These are phyloP conservation scores for Phialophora tarda DNA, from an alignment of 2,329 filamentous ascomycete genomes.

Conservation along the genomic window DNA sequence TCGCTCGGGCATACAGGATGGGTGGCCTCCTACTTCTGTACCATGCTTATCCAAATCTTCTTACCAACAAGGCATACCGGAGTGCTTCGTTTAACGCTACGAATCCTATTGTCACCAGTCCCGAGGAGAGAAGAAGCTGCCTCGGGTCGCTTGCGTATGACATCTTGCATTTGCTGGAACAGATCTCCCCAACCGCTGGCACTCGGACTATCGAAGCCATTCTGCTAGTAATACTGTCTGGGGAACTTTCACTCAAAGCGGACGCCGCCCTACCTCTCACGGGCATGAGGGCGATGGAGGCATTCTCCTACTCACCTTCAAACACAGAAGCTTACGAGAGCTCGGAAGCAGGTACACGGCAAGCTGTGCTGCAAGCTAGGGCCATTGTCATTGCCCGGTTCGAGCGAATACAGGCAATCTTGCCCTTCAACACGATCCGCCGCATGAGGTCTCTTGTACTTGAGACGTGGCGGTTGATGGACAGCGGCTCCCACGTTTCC, in stretches of 20 bases:
- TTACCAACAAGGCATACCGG: not conserved
- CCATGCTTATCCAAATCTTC: constrained; percentile 14
- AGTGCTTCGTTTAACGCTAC: not conserved
- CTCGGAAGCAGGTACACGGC: not conserved
- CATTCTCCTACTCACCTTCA: not conserved
- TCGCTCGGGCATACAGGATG: constrained; percentile 17
- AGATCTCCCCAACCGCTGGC: constrained; percentile 14
- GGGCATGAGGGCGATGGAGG: too few species aligned
- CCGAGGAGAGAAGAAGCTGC: too few species aligned
- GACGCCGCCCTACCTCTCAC: not conserved
- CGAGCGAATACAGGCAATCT: constrained; percentile 10
- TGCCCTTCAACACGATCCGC: constrained; percentile 15
- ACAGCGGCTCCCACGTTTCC: constrained; percentile 1
- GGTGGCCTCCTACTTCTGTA: constrained; percentile 18
- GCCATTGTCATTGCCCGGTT: constrained; percentile 2
- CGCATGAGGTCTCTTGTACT: constrained; percentile 12
- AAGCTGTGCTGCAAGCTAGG: constrained; percentile 1
- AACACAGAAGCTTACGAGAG: not conserved
- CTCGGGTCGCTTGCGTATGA: constrained; percentile 9
- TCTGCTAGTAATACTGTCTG: constrained; percentile 17
- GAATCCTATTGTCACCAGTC: too few species aligned
- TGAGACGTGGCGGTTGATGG: constrained; percentile 10
- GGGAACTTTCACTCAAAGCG: constrained; percentile 4
- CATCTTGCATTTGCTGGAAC: constrained; percentile 3
- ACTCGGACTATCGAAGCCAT: constrained; percentile 24